phyloP scores from a whole-genome alignment of 2,329 filamentous ascomycete species.

The Xylaria sp. region DNA sequence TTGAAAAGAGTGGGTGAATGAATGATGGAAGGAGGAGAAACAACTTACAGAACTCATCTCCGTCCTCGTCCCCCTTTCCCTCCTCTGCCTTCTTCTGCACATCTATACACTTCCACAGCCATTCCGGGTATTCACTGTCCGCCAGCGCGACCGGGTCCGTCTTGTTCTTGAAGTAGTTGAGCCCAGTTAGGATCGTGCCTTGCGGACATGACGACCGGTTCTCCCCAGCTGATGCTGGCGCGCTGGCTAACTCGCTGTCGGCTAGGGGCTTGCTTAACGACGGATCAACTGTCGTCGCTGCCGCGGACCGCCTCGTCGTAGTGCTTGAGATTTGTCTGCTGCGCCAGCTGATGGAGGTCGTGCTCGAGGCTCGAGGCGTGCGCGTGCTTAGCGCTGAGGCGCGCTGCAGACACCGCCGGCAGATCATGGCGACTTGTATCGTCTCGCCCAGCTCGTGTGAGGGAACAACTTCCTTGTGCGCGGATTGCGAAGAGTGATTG shows the following conservation, averaged over 20 bases:
- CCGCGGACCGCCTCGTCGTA: conserved; percentile 48
- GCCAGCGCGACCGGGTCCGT: conserved; percentile 77
- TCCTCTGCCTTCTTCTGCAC: conserved; percentile 64
- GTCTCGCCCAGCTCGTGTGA: conserved; percentile 4
- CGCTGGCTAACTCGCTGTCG: conserved; percentile 33
- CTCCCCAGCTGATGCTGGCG: conserved; percentile 36
- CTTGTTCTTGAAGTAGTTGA: conserved; percentile 81
- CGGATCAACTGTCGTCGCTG: conserved; percentile 43
- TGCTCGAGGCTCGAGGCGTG: conserved; percentile 34
- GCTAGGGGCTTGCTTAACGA: conserved; percentile 46
- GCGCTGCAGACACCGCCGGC: conserved; percentile 61
- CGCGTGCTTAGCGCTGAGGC: conserved; percentile 49
- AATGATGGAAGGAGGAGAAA: background rate
- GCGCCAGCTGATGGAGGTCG: conserved; percentile 38
- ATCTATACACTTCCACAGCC: conserved; percentile 80
- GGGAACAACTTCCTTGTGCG: background rate
- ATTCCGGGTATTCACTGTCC: conserved; percentile 81
- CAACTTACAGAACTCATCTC: conserved; percentile 81
- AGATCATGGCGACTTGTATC: conserved; percentile 51
- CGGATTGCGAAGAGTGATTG: background rate
- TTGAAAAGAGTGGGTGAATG: too few relatives aligned
- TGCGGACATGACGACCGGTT: conserved; percentile 66
- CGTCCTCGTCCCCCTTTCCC: conserved; percentile 64
- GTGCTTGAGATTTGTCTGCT: conserved; percentile 53
- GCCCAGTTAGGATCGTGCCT: conserved; percentile 75